phyloP scores from a whole-genome alignment of 139 green algal species.

The Auxenochlorella pyrenoidosa region DNA sequence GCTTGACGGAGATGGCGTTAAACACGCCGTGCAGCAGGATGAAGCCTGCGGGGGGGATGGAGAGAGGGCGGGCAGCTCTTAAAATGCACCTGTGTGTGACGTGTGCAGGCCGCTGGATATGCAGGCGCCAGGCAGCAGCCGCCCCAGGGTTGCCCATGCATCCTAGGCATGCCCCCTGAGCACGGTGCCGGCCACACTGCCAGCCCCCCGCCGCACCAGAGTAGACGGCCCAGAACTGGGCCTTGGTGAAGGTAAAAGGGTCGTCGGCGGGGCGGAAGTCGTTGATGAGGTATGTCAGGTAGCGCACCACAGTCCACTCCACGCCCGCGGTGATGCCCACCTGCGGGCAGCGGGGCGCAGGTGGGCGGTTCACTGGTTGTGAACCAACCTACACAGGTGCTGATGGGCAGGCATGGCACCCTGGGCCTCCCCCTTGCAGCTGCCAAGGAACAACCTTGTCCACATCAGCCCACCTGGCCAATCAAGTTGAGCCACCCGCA shows the following conservation, averaged over 20 bases:
- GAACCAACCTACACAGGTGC: too few species aligned
- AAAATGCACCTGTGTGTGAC: too few species aligned
- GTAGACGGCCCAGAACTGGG: constrained; percentile 28
- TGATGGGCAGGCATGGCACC: too few species aligned
- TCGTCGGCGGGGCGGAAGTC: background rate
- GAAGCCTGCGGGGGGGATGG: constrained; percentile 17
- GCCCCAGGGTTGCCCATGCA: background rate
- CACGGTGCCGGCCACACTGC: background rate
- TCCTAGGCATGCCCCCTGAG: background rate
- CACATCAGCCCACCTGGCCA: background rate
- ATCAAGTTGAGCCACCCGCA: constrained; percentile 22
- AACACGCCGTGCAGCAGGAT: constrained; percentile 44
- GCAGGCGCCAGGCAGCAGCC: too few species aligned
- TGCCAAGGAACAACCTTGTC: too few species aligned
- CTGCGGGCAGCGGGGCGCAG: background rate
- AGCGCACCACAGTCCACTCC: constrained; percentile 29
- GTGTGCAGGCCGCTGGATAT: too few species aligned
- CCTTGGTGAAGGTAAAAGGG: background rate
- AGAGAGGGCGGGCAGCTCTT: too few species aligned
- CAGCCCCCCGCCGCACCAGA: background rate
- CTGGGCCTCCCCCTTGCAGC: too few species aligned
- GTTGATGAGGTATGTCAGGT: constrained; percentile 21
- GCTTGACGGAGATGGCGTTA: constrained; percentile 43
- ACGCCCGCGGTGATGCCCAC: constrained; percentile 38
- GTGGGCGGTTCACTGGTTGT: background rate